These are phyloP conservation scores for Ophiocordyceps camponoti-rufipedis DNA, from an alignment of 2,329 filamentous ascomycete genomes.

Conservation along the genomic window DNA sequence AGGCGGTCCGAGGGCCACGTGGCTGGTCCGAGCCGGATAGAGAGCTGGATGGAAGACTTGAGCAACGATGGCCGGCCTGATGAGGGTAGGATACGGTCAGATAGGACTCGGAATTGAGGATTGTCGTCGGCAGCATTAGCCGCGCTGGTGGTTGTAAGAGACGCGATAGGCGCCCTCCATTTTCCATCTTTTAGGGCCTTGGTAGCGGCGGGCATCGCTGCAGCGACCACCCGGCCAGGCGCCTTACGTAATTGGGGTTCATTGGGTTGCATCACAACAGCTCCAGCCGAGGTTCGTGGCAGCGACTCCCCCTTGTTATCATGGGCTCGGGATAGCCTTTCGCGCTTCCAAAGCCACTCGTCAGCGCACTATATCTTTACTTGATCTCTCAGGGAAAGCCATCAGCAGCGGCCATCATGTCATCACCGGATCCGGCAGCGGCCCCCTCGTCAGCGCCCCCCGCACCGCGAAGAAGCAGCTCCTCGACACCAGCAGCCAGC, in stretches of 20 bases:
- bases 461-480: background rate
- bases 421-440: background rate
- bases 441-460: conserved; percentile 1
- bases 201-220: too few species aligned
- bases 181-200: too few species aligned
- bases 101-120: background rate
- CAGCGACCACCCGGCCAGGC: too few species aligned
- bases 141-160: background rate
- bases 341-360: too few species aligned
- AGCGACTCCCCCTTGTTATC: too few species aligned
- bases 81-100: background rate
- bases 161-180: too few species aligned
- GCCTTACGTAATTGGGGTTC: too few species aligned
- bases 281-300: too few species aligned
- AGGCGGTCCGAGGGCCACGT: background rate
- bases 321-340: too few species aligned
- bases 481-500: conserved; percentile 2
- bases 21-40: background rate
- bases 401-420: background rate
- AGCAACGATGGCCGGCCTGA: background rate
- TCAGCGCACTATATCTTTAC: too few species aligned
- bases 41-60: background rate
- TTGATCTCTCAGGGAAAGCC: background rate
- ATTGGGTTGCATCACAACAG: too few species aligned
- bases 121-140: background rate